phyloP scores from a whole-genome alignment of 495 filamentous ascomycete species.

The Lichina pygmaea region DNA sequence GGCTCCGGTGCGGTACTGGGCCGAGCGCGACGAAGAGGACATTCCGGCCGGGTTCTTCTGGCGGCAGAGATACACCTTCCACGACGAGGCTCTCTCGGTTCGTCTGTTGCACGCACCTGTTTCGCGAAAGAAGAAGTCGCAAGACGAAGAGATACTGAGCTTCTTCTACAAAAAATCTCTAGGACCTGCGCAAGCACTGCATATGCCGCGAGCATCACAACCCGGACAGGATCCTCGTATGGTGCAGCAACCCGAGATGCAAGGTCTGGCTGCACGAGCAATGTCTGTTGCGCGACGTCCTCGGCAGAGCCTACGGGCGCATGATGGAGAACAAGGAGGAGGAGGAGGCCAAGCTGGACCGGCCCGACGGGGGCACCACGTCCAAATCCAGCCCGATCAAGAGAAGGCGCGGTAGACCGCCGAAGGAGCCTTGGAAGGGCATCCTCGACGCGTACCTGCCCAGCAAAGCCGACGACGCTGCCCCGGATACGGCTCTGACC shows the following conservation, averaged over 20 bases:
- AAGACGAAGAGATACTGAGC: too few species aligned
- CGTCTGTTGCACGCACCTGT: slow-evolving; percentile 5
- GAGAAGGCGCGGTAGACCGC: not conserved
- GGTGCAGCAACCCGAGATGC: slow-evolving; percentile 27
- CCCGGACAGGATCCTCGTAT: slow-evolving; percentile 29
- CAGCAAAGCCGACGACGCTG: not conserved
- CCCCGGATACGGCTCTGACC: not conserved
- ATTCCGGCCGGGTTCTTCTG: slow-evolving; percentile 29
- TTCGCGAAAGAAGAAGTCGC: not conserved
- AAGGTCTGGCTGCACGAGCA: slow-evolving; percentile 36
- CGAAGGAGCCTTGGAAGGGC: slow-evolving; percentile 3
- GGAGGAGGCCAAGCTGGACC: not conserved
- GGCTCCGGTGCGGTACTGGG: slow-evolving; percentile 16
- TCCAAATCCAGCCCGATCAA: not conserved
- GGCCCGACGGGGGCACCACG: not conserved
- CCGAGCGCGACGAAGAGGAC: slow-evolving; percentile 34
- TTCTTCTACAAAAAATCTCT: not conserved
- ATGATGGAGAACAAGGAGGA: not conserved
- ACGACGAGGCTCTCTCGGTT: slow-evolving; percentile 30
- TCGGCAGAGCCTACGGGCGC: slow-evolving; percentile 18
- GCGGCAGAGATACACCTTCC: slow-evolving; percentile 33
- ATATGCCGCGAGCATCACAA: slow-evolving; percentile 33
- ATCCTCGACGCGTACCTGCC: slow-evolving; percentile 1
- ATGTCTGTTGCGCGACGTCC: slow-evolving; percentile 26
- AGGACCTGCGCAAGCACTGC: slow-evolving; percentile 32